Base-by-base conservation (phyloP, 2,329 filamentous ascomycete species). In the Fusarium albosuccineum region DNA sequence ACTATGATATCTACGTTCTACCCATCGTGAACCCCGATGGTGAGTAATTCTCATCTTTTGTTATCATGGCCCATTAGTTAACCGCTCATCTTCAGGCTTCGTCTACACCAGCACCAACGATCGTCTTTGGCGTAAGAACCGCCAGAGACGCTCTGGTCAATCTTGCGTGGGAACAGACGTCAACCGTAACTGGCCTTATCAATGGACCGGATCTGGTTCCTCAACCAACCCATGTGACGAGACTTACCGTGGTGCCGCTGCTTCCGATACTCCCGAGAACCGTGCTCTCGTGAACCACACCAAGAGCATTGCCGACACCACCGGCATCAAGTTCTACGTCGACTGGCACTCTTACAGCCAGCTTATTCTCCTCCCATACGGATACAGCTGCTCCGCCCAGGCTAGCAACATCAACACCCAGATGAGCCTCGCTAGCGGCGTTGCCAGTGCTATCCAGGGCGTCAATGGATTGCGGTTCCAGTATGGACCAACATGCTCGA, bases 331-430 rank as follows among this genome's bases (percentile, higher is more conserved):
- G 70, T 80, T 89, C 3, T 91, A 86, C 76, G 85, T 91, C 66
- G 89, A 91, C 76, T 87, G 86, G 73, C 89, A 91, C 77, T 83
- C 86, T 0, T 91, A 89, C 77, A 85, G 83, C 10, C 88, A 91
- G 57, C 79, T 87, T 33, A 83, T 90, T 60, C 82, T 87, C 60
- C 80, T 70, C 62, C 81, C 86, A 2, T 90, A 89, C 70, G 88
- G 88, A 36, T 90, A 88, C 77, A 84, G 83, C 4, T 90, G 87
- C 79, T 78, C 76, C 22, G 79, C 75, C 14, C 74, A 78, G 11
- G 74, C 84, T 6, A 76, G 80, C 51, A 84, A 87, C 62, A 77
- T 85, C 57, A 73, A 79, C 8, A 78, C 83, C 54, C 82, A 87
- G 62, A 79, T 83, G 67, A 73, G 75, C 1, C 80, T 91, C 1